phyloP scores from a whole-genome alignment of 768 basidiomycete genomes.

The Tylopilus cervinicoccineus region DNA sequence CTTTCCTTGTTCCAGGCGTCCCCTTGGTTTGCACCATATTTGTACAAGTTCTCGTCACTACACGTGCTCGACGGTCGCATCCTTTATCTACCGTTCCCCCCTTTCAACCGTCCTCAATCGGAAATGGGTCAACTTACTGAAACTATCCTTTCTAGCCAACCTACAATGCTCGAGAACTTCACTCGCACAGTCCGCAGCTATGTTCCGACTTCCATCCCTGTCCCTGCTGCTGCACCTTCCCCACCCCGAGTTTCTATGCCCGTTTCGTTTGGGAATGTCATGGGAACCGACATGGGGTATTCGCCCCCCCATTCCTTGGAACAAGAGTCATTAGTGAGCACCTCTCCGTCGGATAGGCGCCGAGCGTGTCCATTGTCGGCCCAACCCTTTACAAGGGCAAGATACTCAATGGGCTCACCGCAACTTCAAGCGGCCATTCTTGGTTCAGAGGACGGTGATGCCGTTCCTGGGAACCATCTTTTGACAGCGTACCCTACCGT shows the following conservation, averaged over 20 bases:
- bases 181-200: slow-evolving; percentile 53
- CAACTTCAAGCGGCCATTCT: slow-evolving; percentile 13
- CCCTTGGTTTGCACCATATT: slow-evolving; percentile 7
- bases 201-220: slow-evolving; percentile 48
- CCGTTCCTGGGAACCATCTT: slow-evolving; percentile 9
- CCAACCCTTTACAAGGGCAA: slow-evolving; percentile 8
- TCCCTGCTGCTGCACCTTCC: slow-evolving; percentile 44
- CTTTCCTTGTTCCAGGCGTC: slow-evolving; percentile 8
- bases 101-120: background rate
- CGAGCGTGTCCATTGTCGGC: slow-evolving; percentile 5
- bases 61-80: slow-evolving; percentile 13
- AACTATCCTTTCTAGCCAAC: slow-evolving; percentile 34
- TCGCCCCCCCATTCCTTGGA: slow-evolving; percentile 7
- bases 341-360: slow-evolving; percentile 11
- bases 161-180: slow-evolving; percentile 47
- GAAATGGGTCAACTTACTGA: slow-evolving; percentile 12
- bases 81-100: background rate
- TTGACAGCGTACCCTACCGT: slow-evolving; percentile 29
- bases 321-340: slow-evolving; percentile 6
- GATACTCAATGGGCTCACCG: slow-evolving; percentile 6
- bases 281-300: slow-evolving; percentile 26
- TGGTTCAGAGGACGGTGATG: slow-evolving; percentile 24
- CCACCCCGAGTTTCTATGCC: slow-evolving; percentile 49
- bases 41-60: slow-evolving; percentile 9
- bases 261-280: slow-evolving; percentile 44